Base-by-base conservation (phyloP, 2,329 filamentous ascomycete species). In the Coccinonectria pachysandricola region DNA sequence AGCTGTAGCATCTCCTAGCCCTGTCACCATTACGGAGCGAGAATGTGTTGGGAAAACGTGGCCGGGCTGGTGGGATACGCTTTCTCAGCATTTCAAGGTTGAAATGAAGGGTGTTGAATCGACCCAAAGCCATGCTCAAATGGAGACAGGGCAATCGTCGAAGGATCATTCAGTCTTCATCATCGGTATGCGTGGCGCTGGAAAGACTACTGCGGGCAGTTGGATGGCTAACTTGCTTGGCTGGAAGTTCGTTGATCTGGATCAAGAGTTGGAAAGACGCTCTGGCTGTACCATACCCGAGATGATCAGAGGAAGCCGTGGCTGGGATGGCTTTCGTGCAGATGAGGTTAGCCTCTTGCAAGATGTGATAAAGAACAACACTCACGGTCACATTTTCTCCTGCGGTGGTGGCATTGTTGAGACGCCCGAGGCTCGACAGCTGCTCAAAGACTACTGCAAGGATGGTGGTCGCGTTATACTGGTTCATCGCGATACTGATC, bases 41-140 rank as follows among this genome's bases (percentile, higher is more conserved):
- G 86, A 94, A 46, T 98, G 91, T 51, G 83, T 85, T 3, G 87
- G 82, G 20, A 98, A 98, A 65, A 98, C 91, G 3, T 98, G 91
- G 91, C 91, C 91, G 1, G 91, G 88, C 7, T 98, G 91, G 85
- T 98, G 91, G 91, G 91, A 98, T 54, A 75, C 78, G 11, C 59
- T 96, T 30, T 77, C 78, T 12, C 75, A 81, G 40, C 71, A 74
- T 9, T 98, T 95, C 62, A 67, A 75, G 17, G 81, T 82, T 15
- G 58, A 68, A 15, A 62, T 96, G n/a, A 71, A 78, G 34, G 91
- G 91, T 8, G 71, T 78, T 18, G 85, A 92, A 42, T 52, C 56
- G 15, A 30, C 37, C n/a, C n/a, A n/a, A n/a, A 26, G 32, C 4
- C 27, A 33, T 15, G 23, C 26, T 6, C 26, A 44, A 14, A 34